These are phyloP conservation scores for Thozetella sp. DNA, from an alignment of 495 filamentous ascomycete genomes.

Conservation along the genomic window DNA sequence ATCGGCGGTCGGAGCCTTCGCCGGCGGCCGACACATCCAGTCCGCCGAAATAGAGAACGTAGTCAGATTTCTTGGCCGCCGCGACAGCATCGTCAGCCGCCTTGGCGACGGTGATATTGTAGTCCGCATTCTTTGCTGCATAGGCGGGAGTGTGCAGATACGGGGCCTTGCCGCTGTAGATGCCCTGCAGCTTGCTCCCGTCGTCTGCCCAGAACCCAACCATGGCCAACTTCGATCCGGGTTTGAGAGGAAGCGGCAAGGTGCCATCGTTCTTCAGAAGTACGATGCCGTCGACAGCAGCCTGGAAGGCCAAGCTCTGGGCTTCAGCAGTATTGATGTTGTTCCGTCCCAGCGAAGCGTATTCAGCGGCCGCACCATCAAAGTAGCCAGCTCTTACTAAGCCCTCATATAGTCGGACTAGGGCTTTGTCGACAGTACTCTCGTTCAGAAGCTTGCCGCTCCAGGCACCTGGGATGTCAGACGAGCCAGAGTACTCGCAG, in stretches of 20 bases:
- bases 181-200: conserved; percentile 30
- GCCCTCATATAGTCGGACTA: conserved; percentile 32
- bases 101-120: too few species aligned
- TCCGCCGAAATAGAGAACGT: conserved; percentile 37
- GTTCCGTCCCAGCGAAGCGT: conserved; percentile 26
- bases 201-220: conserved; percentile 35
- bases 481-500: conserved; percentile 26
- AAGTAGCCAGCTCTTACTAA: conserved; percentile 37
- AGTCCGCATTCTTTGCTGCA: too few species aligned
- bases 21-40: conserved; percentile 31
- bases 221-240: conserved; percentile 23
- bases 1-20: conserved; percentile 33
- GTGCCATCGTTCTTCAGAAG: conserved; percentile 33
- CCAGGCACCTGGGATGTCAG: conserved; percentile 29
- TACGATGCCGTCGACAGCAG: conserved; percentile 29
- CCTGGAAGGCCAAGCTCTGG: conserved; percentile 29
- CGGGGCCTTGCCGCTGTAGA: conserved; percentile 34
- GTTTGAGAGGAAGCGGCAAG: conserved; percentile 27
- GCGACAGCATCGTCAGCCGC: conserved; percentile 28
- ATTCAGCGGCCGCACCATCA: conserved; percentile 24
- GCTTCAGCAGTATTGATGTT: conserved; percentile 30
- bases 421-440: conserved; percentile 30
- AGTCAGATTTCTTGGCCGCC: conserved; percentile 31
- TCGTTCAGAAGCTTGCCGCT: conserved; percentile 31
- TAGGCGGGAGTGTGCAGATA: conserved; percentile 28